Evolutionary conservation across 2,329 filamentous ascomycete genomes (phyloP).

Genomic region (Beauveria sp.): DNA sequence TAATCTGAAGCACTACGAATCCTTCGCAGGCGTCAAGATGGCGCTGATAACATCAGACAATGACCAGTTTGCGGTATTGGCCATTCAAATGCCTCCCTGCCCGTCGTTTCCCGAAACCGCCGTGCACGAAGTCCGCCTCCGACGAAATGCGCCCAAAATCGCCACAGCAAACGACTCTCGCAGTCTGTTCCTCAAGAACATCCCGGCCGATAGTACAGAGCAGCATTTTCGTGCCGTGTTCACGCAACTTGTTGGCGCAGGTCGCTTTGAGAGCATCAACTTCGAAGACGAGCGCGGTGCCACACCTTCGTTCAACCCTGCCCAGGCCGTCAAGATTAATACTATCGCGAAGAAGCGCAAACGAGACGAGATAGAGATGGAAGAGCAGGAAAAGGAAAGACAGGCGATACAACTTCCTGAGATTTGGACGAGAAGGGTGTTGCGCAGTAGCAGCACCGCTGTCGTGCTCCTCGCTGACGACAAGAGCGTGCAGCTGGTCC

Average conservation of each 20-base stretch:
- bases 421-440: conserved; percentile 65
- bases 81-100: conserved; percentile 57
- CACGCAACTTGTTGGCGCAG: conserved; percentile 62
- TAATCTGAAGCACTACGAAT: not conserved
- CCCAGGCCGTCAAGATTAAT: conserved; percentile 36
- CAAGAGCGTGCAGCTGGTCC: conserved; percentile 64
- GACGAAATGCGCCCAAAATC: conserved; percentile 72
- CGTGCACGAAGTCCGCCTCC: conserved; percentile 80
- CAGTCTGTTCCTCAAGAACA: conserved; percentile 84
- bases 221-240: conserved; percentile 71
- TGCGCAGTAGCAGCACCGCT: conserved; percentile 68
- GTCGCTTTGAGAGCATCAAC: conserved; percentile 66
- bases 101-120: conserved; percentile 54
- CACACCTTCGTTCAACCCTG: conserved; percentile 35
- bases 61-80: conserved; percentile 61
- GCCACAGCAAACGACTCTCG: conserved; percentile 66
- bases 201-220: conserved; percentile 77
- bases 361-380: conserved; percentile 44
- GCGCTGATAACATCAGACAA: conserved; percentile 18
- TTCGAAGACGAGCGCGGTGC: conserved; percentile 57
- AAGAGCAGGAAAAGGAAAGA: conserved; percentile 46
- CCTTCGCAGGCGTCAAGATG: conserved; percentile 18
- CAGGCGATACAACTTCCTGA: conserved; percentile 57
- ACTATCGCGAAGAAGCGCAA: conserved; percentile 34
- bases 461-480: conserved; percentile 79